A percentile compares a stretch with the other conserved stretches of the same genome.
Conservation (phyloP, 805 yeast species). For the Cyberlindnera euphorbiiphila region DNA sequence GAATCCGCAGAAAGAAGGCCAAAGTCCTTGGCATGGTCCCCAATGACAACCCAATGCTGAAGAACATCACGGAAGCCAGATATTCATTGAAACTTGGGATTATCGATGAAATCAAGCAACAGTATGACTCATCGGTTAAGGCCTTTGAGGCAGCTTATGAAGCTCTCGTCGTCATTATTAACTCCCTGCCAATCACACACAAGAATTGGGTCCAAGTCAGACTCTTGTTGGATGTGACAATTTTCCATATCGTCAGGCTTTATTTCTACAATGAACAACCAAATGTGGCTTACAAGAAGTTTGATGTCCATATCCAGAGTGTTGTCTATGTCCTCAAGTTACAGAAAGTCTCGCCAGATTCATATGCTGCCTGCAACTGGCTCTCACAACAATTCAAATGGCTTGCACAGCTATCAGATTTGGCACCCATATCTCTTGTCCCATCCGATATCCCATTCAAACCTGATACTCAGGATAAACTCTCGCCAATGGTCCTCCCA, state of each 20-base stretch:
- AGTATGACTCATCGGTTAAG: constrained; percentile 46
- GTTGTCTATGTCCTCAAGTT: constrained; percentile 38
- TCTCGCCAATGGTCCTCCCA: constrained; percentile 34
- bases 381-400: constrained; percentile 57
- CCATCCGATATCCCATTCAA: constrained; percentile 38
- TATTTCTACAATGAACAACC: constrained; percentile 58
- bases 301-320: constrained; percentile 56
- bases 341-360: constrained; percentile 25
- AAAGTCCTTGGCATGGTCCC: constrained; percentile 16
- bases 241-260: constrained; percentile 59
- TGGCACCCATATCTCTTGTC: constrained; percentile 41
- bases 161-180: constrained; percentile 39
- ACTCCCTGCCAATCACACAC: constrained; percentile 23
- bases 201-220: constrained; percentile 43
- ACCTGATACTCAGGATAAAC: constrained; percentile 21
- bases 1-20: constrained; percentile 36
- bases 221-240: constrained; percentile 51
- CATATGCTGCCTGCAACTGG: constrained; percentile 46
- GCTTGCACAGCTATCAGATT: constrained; percentile 54
- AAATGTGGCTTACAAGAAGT: constrained; percentile 57
- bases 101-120: constrained; percentile 45
- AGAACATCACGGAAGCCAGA: constrained; percentile 32
- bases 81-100: constrained; percentile 49
- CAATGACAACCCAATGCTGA: constrained; percentile 6
- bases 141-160: constrained; percentile 53